Percentiles rank a stretch among this genome's conserved stretches.
These are phyloP conservation scores for Ogataea kodamae DNA, from an alignment of 805 yeast genomes.

Conservation along the genomic window DNA sequence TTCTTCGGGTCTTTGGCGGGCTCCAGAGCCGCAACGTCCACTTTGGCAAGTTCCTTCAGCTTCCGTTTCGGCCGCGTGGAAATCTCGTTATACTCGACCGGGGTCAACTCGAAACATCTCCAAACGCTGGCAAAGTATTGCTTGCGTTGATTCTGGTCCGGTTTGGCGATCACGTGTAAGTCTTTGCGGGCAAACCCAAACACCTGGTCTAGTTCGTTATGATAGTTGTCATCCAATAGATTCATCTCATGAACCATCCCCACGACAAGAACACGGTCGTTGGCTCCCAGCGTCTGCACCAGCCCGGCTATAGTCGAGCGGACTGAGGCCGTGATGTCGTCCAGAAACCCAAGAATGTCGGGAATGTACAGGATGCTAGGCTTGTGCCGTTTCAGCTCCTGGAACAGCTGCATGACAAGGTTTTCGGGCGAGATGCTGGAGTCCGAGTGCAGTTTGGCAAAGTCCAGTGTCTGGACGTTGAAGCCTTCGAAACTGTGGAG, in stretches of 20 bases:
- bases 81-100: conserved; percentile 65
- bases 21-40: conserved; percentile 6
- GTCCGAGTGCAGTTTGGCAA: conserved; percentile 74
- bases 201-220: conserved; percentile 45
- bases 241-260: conserved; percentile 56
- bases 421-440: conserved; percentile 80
- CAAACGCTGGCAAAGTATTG: conserved; percentile 55
- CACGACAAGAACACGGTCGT: conserved; percentile 69
- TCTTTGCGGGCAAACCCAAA: conserved; percentile 58
- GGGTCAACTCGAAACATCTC: conserved; percentile 59
- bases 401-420: conserved; percentile 73
- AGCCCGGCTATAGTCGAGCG: conserved; percentile 69
- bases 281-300: conserved; percentile 62
- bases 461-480: conserved; percentile 81
- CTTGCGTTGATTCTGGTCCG: conserved; percentile 45
- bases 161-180: conserved; percentile 39
- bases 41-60: conserved; percentile 28
- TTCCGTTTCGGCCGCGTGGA: conserved; percentile 52
- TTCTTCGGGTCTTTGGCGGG: conserved; percentile 24
- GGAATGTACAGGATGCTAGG: conserved; percentile 87
- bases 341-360: conserved; percentile 72
- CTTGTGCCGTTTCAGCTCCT: conserved; percentile 84
- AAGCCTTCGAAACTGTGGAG: conserved; percentile 83
- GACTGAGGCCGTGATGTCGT: conserved; percentile 64
- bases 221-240: conserved; percentile 24